Evolutionary conservation across 176 grass and related monocot genomes (phyloP).

Genomic region (Juncus inflexus): DNA sequence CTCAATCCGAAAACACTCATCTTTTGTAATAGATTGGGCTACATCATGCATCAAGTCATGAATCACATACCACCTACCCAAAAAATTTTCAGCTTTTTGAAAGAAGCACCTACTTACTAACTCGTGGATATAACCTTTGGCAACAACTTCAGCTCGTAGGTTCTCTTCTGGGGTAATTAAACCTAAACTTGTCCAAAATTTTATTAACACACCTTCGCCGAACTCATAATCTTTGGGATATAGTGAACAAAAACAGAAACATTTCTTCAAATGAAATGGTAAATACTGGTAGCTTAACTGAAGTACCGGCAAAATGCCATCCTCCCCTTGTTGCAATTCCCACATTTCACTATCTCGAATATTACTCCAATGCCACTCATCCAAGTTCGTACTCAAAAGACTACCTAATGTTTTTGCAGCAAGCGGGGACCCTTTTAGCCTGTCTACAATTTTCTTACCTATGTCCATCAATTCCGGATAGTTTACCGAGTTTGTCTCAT

Average conservation of each 20-base stretch:
- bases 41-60: conserved; percentile 57
- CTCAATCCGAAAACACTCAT: conserved; percentile 43
- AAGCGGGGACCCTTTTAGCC: conserved; percentile 40
- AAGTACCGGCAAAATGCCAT: conserved; percentile 49
- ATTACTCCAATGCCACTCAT: conserved; percentile 32
- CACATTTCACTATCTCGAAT: conserved; percentile 34
- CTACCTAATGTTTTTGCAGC: conserved; percentile 34
- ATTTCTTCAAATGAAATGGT: conserved; percentile 40
- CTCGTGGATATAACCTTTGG: conserved; percentile 30
- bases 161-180: conserved; percentile 20
- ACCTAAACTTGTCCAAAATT: conserved; percentile 44
- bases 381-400: conserved; percentile 8
- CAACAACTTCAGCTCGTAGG: conserved; percentile 23
- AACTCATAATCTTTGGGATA: conserved; percentile 39
- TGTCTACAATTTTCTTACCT: conserved; percentile 16
- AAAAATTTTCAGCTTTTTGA: conserved; percentile 4
- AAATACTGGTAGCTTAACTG: conserved; percentile 42
- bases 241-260: conserved; percentile 42
- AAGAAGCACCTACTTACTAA: conserved; percentile 40
- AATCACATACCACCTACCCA: conserved; percentile 29
- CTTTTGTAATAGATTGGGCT: conserved; percentile 30
- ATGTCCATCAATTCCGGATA: conserved; percentile 25
- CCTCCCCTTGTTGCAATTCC: conserved; percentile 27
- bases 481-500: conserved; percentile 4
- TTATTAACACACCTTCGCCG: conserved; percentile 11